These are phyloP conservation scores for Chrysoporthe austroafricana DNA, from an alignment of 2,329 filamentous ascomycete species.

Conservation along the genomic window DNA sequence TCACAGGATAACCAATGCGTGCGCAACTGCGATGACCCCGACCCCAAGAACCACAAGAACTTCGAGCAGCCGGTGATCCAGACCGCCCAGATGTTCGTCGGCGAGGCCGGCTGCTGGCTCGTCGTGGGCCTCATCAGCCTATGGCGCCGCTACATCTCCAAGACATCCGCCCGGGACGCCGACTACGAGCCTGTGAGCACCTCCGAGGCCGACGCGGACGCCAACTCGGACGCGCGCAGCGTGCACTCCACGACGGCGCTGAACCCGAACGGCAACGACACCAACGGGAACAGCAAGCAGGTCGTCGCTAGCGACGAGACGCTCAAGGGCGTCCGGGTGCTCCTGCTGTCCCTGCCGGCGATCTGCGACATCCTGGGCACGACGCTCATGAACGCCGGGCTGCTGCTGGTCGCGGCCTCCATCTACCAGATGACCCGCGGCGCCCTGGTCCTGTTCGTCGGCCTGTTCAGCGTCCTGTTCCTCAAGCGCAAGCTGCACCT, in stretches of 20 bases:
- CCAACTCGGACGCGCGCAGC: slow-evolving; percentile 49
- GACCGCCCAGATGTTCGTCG: slow-evolving; percentile 97
- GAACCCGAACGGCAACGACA: slow-evolving; percentile 41
- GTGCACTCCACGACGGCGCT: slow-evolving; percentile 49
- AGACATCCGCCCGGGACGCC: slow-evolving; percentile 44
- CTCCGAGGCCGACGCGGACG: slow-evolving; percentile 49
- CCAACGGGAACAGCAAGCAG: slow-evolving; percentile 43
- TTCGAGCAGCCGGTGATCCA: slow-evolving; percentile 98
- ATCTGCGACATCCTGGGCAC: slow-evolving; percentile 94
- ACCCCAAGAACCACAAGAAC: slow-evolving; percentile 66
- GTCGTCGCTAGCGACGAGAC: slow-evolving; percentile 53
- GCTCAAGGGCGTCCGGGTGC: slow-evolving; percentile 71
- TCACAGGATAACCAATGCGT: slow-evolving; percentile 93
- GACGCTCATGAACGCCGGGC: slow-evolving; percentile 94
- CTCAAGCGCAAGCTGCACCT: slow-evolving; percentile 75
- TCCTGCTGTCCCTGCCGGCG: slow-evolving; percentile 81
- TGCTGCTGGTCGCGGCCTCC: slow-evolving; percentile 90
- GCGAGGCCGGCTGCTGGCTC: slow-evolving; percentile 95
- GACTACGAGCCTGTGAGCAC: slow-evolving; percentile 70
- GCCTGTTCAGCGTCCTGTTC: slow-evolving; percentile 92
- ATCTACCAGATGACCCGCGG: slow-evolving; percentile 99
- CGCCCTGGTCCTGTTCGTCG: slow-evolving; percentile 92
- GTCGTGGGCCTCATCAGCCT: slow-evolving; percentile 75
- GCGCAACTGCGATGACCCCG: slow-evolving; percentile 75
- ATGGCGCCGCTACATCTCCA: slow-evolving; percentile 60